These are phyloP conservation scores for Microcos paniculata DNA, from an alignment of 345 rosid species.

Conservation along the genomic window DNA sequence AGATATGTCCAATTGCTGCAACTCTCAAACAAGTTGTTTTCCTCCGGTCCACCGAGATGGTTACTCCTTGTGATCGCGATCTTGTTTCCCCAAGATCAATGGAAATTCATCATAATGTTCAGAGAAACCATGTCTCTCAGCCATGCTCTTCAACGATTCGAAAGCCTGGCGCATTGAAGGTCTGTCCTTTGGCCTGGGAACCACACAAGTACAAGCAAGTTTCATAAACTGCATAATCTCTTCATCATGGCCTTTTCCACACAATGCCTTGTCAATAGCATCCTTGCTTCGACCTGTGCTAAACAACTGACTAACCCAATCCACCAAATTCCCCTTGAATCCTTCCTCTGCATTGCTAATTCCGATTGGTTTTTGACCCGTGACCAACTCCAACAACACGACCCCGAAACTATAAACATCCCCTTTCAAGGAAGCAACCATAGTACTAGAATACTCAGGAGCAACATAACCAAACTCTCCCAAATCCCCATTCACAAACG, in stretches of 20 bases:
- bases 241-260: constrained; percentile 56
- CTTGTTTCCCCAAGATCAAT: constrained; percentile 55
- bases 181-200: constrained; percentile 69
- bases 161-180: constrained; percentile 76
- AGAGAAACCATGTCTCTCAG: constrained; percentile 44
- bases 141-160: constrained; percentile 56
- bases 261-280: constrained; percentile 49
- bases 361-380: constrained; percentile 60
- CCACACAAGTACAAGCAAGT: constrained; percentile 60
- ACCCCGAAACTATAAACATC: constrained; percentile 89
- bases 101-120: constrained; percentile 80
- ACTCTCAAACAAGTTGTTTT: neutral
- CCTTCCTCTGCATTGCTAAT: constrained; percentile 45
- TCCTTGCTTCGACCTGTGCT: constrained; percentile 47
- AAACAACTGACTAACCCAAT: constrained; percentile 62
- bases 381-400: constrained; percentile 75
- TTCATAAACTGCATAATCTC: constrained; percentile 67
- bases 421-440: constrained; percentile 80
- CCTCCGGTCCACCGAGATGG: neutral
- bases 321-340: constrained; percentile 70
- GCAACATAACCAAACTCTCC: constrained; percentile 90
- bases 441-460: constrained; percentile 72
- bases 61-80: constrained; percentile 37
- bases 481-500: constrained; percentile 56
- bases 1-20: constrained; percentile 11